Evolutionary conservation across 2,329 filamentous ascomycete genomes (phyloP), one percentile per base, ranked within the genome.

Genomic region (Colletotrichum tanaceti): DNA sequence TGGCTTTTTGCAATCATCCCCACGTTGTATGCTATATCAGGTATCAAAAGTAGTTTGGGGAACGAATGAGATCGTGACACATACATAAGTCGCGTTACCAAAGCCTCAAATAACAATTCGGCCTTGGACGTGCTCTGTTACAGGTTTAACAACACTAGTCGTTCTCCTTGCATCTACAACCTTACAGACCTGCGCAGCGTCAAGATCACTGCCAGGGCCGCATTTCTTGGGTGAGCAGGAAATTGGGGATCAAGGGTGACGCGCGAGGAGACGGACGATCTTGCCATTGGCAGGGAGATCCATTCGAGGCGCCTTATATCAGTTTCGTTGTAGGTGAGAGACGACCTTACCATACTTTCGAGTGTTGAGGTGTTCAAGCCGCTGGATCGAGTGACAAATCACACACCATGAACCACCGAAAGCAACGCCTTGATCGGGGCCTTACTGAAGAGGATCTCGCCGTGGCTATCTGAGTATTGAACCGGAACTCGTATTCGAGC

Each of bases 391-490:
- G 18, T 53, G 46, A 53, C 32, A 22, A 9, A 28, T 63, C 58
- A 57, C 18, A 41, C 50, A 43, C 24, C n/a, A 22, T n/a, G 39
- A 41, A 24, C 43, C 38, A 32, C 28, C 16, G 38, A 38, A 39
- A 24, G 16, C 20, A 41, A 41, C 5, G 5, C 46, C 41, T 22
- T 39, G 39, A 43, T 49, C 28, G 20, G 4, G 5, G 28, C 14
- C 18, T 32, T 44, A 22, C 18, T 6, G 20, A 18, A 35, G 22
- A 53, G 32, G 16, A 53, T 38, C 20, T 53, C 22, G 28, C 22
- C 39, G 24, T n/a, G 41, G 22, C 22, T 24, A 38, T 24, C 63
- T 53, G 63, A 47, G 39, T 10, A 46, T 41, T 32, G 46, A 47
- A 39, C 16, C 20, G 43, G 28, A 3, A 28, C 41, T 38, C 24